phyloP scores from a whole-genome alignment of 371 early-diverging fungal genomes.

The Furculomyces boomerangus region DNA sequence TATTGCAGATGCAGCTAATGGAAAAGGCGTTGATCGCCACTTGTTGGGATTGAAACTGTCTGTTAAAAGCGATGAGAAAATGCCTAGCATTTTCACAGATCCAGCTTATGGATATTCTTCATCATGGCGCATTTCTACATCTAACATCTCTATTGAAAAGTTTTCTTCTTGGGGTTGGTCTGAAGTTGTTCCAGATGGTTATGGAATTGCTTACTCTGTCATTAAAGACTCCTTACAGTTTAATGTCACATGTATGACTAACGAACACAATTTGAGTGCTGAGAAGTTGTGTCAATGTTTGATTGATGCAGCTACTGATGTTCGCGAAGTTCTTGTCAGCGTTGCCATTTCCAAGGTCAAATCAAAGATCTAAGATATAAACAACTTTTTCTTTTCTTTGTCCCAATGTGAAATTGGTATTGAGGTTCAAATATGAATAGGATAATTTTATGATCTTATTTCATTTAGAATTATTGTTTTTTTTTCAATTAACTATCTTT shows the following conservation, averaged over 20 bases:
- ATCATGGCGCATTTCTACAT: conserved; percentile 87
- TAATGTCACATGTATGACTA: conserved; percentile 53
- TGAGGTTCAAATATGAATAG: too few relatives aligned
- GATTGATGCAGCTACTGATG: conserved; percentile 52
- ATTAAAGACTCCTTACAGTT: conserved; percentile 65
- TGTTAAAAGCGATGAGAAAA: conserved; percentile 47
- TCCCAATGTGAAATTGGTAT: too few relatives aligned
- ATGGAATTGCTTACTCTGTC: conserved; percentile 87
- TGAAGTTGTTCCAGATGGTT: conserved; percentile 85
- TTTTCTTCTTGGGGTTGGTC: conserved; percentile 93
- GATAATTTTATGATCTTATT: too few relatives aligned
- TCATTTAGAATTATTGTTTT: too few relatives aligned
- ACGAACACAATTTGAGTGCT: conserved; percentile 29
- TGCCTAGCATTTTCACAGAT: conserved; percentile 69
- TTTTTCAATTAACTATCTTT: too few relatives aligned
- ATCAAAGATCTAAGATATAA: too few relatives aligned
- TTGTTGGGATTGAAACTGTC: conserved; percentile 57
- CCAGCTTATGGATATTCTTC: conserved; percentile 58
- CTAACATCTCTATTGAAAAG: conserved; percentile 75
- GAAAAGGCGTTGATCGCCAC: conserved; percentile 81
- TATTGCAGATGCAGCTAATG: conserved; percentile 65
- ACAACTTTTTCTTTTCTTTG: too few relatives aligned
- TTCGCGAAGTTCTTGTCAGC: conserved; percentile 44
- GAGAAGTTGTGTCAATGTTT: conserved; percentile 44
- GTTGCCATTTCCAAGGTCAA: too few relatives aligned